phyloP scores from a whole-genome alignment of 2,329 filamentous ascomycete genomes.

The Elsinoe australis region DNA sequence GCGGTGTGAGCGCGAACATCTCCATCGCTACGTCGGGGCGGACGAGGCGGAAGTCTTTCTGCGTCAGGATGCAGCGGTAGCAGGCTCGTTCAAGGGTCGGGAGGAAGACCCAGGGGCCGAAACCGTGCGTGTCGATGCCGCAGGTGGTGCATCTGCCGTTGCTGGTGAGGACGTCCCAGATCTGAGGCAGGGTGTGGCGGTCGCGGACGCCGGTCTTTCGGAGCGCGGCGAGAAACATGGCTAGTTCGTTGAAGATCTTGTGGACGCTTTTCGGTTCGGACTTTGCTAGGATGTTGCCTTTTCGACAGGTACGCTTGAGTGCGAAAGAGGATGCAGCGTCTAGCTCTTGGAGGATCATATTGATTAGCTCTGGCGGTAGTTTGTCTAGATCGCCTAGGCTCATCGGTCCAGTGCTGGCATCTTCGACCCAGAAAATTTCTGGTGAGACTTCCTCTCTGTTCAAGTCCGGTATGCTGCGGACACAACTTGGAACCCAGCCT shows the following conservation, averaged over 20 bases:
- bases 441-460: no score
- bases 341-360: no score
- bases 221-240: neutral
- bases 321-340: no score
- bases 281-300: neutral
- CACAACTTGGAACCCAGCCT: no score
- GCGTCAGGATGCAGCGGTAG: neutral
- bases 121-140: neutral
- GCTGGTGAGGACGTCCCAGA: neutral
- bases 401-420: no score
- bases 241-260: neutral
- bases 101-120: neutral
- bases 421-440: no score
- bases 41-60: neutral
- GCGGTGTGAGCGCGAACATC: neutral
- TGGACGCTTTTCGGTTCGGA: neutral
- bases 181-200: neutral
- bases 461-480: no score
- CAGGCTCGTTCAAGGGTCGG: neutral
- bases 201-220: neutral
- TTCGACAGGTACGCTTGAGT: neutral
- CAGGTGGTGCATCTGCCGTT: neutral
- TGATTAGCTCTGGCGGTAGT: no score
- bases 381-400: no score
- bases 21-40: neutral